A percentile compares a stretch with the other conserved stretches of the same genome.
Conservation (phyloP, 2,329 filamentous ascomycete genomes). For the Cladobotryum protrusum region DNA sequence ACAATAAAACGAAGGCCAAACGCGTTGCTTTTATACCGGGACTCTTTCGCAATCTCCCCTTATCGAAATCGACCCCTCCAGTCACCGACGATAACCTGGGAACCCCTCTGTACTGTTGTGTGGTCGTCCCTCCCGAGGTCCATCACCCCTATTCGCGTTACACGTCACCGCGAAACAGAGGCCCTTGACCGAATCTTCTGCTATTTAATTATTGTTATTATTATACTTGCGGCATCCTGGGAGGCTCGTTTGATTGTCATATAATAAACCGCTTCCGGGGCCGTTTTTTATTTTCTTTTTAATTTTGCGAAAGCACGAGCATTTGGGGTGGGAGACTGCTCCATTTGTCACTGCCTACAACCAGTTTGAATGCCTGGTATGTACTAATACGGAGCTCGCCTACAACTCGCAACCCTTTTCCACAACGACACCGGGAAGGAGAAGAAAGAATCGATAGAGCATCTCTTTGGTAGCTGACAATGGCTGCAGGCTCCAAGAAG, state of each 20-base stretch:
- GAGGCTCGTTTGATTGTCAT: no score
- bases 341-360: slow-evolving; percentile 6
- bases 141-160: slow-evolving; percentile 11
- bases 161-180: background rate
- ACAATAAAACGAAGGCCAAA: background rate
- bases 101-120: slow-evolving; percentile 3
- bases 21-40: background rate
- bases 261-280: no score
- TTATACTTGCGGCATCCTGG: no score
- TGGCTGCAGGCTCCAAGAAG: slow-evolving; percentile 31
- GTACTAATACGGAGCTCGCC: slow-evolving; percentile 4
- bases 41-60: background rate
- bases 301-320: background rate
- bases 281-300: background rate
- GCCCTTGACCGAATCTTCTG: background rate
- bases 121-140: slow-evolving; percentile 1
- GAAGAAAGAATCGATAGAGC: no score
- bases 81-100: slow-evolving; percentile 7
- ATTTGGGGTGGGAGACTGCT: slow-evolving; percentile 13
- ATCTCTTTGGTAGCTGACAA: background rate
- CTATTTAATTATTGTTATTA: no score
- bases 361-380: slow-evolving; percentile 13
- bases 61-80: slow-evolving; percentile 6
- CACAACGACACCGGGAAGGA: no score
- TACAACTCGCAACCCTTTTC: background rate